Base-by-base conservation (phyloP, 345 rosid genomes). In the Lepidium sativum region DNA sequence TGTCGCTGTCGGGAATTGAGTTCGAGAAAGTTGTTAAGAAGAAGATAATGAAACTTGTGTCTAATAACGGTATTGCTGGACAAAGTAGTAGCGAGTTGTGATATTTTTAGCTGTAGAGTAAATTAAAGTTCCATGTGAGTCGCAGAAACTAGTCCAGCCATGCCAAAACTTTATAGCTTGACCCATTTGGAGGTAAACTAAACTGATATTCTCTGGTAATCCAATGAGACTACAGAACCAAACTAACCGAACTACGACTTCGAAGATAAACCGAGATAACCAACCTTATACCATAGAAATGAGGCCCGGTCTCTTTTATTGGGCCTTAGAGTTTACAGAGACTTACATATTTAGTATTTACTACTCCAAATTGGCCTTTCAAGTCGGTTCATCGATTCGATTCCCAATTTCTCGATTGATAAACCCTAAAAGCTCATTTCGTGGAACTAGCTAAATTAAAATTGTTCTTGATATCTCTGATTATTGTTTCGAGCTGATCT, bases 21-120 rank as follows among this genome's bases (percentile, higher is more conserved):
- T 88, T 92, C 12, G 84, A 86, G 43, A 80, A 75, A 67, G 80
- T 77, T 59, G 77, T 91, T 49, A 60, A 74, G 51, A 91, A 73
- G 84, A 91, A 91, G 76, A 65, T n/a, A n/a, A n/a, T 75, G 78
- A 83, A 80, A 66, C 78, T 71, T 53, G 64, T 56, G 35, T 72
- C 70, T 49, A 40, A 60, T 20, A 58, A 59, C 35, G 10, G 9
- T 16, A 8, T 34, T 23, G 45, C 39, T 42, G 50, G 38, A 37
- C 38, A 41, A 23, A 59, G 31, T 51, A 68, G 27, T 18, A 16
- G 42, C 10, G 8, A n/a, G 5, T 27, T 18, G 57, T 68, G 40
- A 64, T 16, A 10, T 1, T 34, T n/a, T 14, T 65, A 65, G 50
- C 31, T 60, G 6, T 53, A 21, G 45, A 35, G 12, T 12, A 34